Evolutionary conservation across 441 rosid genomes (phyloP).

Genomic region (Melastoma candidum): DNA sequence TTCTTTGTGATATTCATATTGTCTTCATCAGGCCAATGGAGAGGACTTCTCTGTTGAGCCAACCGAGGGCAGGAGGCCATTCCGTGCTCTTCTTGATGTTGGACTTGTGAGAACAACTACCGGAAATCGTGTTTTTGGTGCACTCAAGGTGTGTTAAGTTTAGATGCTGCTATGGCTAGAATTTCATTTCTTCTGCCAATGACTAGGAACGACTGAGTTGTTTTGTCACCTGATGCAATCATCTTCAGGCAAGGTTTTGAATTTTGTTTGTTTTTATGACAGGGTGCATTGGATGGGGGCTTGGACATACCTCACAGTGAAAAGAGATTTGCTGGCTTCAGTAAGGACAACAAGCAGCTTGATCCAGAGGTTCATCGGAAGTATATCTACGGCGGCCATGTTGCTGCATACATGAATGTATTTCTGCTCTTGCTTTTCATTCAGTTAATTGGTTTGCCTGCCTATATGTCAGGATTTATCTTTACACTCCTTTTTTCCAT

Average conservation of each 20-base stretch:
- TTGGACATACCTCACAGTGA: slow-evolving; percentile 93
- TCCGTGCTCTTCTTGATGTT: slow-evolving; percentile 95
- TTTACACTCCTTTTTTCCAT: background rate
- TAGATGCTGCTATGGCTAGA: too few relatives aligned
- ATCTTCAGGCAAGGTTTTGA: too few relatives aligned
- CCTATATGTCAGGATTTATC: too few relatives aligned
- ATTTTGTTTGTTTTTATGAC: background rate
- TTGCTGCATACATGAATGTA: slow-evolving; percentile 75
- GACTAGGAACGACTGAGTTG: too few relatives aligned
- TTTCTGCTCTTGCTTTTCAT: background rate
- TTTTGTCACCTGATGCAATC: too few relatives aligned
- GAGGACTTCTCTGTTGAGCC: slow-evolving; percentile 88
- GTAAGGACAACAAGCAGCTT: slow-evolving; percentile 64
- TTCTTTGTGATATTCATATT: background rate
- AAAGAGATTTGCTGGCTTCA: slow-evolving; percentile 84
- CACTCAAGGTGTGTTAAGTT: slow-evolving; percentile 4
- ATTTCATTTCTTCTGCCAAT: too few relatives aligned
- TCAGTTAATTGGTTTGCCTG: too few relatives aligned
- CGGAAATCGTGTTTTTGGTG: slow-evolving; percentile 58
- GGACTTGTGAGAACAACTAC: slow-evolving; percentile 81
- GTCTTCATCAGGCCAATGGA: slow-evolving; percentile 50
- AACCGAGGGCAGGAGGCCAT: slow-evolving; percentile 72
- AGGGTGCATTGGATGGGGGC: slow-evolving; percentile 86
- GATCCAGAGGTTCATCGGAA: slow-evolving; percentile 74
- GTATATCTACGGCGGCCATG: slow-evolving; percentile 77